Conservation (phyloP, 2,329 filamentous ascomycete genomes). For the Apiospora aurea region DNA sequence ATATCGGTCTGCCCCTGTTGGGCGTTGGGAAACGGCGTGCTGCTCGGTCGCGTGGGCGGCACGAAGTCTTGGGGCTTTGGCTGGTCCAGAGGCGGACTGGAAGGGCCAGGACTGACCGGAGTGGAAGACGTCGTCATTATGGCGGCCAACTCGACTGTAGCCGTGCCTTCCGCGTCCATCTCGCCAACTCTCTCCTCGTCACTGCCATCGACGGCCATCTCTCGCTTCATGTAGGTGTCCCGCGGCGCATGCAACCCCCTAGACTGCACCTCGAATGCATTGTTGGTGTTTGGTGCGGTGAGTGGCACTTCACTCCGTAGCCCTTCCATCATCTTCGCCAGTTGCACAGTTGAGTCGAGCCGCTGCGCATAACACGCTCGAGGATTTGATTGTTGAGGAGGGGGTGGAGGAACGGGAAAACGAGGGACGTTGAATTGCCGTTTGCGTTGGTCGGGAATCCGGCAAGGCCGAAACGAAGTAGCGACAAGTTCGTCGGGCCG, state of each 20-base stretch:
- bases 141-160: conserved; percentile 51
- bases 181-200: conserved; percentile 32
- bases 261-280: conserved; percentile 37
- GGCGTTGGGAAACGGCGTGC: conserved; percentile 65
- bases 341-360: conserved; percentile 4
- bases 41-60: conserved; percentile 62
- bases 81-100: conserved; percentile 58
- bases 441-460: conserved; percentile 8
- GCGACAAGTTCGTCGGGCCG: conserved; percentile 18
- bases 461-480: conserved; percentile 17
- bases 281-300: conserved; percentile 26
- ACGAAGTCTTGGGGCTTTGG: conserved; percentile 55
- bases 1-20: conserved; percentile 56
- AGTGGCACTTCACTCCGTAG: conserved; percentile 32
- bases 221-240: conserved; percentile 38
- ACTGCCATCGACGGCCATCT: conserved; percentile 36
- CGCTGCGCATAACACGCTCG: conserved; percentile 27
- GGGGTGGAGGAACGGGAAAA: neutral
- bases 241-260: conserved; percentile 36
- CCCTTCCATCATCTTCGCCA: conserved; percentile 35
- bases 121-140: conserved; percentile 59
- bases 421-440: conserved; percentile 11
- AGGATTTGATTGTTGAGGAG: neutral
- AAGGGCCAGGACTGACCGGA: conserved; percentile 61
- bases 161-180: conserved; percentile 45